Conservation (phyloP, 306 rosid genomes). For the Dryas alaskensis region DNA sequence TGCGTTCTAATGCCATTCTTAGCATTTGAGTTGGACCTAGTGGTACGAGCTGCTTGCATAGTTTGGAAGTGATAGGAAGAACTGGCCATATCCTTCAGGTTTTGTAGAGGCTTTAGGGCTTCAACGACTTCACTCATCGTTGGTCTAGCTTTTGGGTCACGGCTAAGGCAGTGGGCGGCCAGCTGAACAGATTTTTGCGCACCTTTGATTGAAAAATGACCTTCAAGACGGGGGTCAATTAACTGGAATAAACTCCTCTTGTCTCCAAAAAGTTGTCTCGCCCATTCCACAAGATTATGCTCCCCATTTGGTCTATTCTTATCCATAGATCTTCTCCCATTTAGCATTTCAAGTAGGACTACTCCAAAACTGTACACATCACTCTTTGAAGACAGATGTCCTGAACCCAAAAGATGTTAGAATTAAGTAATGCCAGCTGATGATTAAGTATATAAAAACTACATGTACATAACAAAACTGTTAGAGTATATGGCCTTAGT, state of each 20-base stretch:
- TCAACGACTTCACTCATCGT: conserved; percentile 77
- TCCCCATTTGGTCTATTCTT: conserved; percentile 92
- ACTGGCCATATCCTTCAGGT: conserved; percentile 87
- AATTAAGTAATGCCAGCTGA: conserved; percentile 23
- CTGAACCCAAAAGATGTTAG: conserved; percentile 33
- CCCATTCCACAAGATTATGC: conserved; percentile 94
- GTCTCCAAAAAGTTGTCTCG: conserved; percentile 74
- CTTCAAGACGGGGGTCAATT: conserved; percentile 89
- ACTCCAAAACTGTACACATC: conserved; percentile 98
- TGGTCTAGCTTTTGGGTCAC: conserved; percentile 91
- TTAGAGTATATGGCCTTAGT: neutral
- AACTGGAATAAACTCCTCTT: conserved; percentile 66
- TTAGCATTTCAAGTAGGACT: conserved; percentile 86
- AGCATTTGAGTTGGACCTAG: conserved; percentile 53
- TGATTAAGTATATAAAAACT: neutral
- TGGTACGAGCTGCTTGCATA: conserved; percentile 62
- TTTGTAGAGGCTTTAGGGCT: conserved; percentile 68
- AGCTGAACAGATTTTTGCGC: conserved; percentile 71
- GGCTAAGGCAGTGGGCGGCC: conserved; percentile 78
- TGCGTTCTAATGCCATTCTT: conserved; percentile 59
- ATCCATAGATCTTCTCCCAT: conserved; percentile 88
- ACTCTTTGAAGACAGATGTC: conserved; percentile 88
- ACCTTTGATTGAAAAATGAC: conserved; percentile 90
- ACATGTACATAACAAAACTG: neutral
- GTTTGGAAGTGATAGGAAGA: conserved; percentile 69